Conservation (phyloP, 2,329 filamentous ascomycete genomes). For the Dothistroma septosporum region DNA sequence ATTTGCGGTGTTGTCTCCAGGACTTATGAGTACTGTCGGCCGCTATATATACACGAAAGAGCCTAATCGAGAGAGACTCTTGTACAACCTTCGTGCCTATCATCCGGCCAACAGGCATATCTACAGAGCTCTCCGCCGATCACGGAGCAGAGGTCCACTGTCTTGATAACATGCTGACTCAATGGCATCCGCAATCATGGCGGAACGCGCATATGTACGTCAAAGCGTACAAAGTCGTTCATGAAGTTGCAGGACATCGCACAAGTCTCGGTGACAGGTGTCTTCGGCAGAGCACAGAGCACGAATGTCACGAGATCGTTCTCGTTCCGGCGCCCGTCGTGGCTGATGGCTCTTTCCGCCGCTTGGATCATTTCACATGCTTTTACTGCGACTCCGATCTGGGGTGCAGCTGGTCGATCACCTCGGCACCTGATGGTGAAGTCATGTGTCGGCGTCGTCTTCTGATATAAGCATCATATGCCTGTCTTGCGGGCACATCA, state of each 20-base stretch:
- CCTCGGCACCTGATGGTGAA: constrained; percentile 5
- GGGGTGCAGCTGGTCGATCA: constrained; percentile 11
- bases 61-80: neutral
- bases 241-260: neutral
- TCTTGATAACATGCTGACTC: constrained; percentile 1
- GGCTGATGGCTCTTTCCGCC: neutral
- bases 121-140: constrained; percentile 9
- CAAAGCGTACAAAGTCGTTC: constrained; percentile 1
- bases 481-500: neutral
- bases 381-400: neutral
- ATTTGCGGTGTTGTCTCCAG: neutral
- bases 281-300: neutral
- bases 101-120: constrained; percentile 1
- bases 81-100: constrained; percentile 2
- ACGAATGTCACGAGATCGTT: constrained; percentile 2
- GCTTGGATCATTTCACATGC: constrained; percentile 14
- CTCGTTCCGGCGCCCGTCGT: neutral
- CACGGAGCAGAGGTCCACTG: constrained; percentile 4
- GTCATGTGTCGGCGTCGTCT: constrained; percentile 13
- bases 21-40: neutral
- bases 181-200: neutral
- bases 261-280: neutral
- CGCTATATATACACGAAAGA: neutral
- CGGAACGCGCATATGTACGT: neutral
- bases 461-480: constrained; percentile 17